Conservation (phyloP, 202 grass and related monocot genomes). For the Zoysia matrella region DNA sequence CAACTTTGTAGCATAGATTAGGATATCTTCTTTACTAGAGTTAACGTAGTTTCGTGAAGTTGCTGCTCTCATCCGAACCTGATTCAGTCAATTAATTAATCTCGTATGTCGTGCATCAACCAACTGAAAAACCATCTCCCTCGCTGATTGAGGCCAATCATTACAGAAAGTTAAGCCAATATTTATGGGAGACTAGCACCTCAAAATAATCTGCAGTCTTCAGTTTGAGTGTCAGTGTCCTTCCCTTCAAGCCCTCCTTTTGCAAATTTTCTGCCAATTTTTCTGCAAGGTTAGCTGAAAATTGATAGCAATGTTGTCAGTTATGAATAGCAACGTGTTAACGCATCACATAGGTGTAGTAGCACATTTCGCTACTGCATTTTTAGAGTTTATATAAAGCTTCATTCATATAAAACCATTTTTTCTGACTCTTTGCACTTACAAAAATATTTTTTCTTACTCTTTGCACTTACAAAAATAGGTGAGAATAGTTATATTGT, state of each 20-base stretch:
- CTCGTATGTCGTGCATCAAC: conserved; percentile 21
- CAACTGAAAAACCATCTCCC: neutral
- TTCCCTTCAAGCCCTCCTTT: too few species aligned
- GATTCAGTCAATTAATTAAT: conserved; percentile 41
- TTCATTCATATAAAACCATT: neutral
- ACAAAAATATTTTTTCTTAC: neutral
- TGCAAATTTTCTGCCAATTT: conserved; percentile 60
- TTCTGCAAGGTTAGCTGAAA: conserved; percentile 75
- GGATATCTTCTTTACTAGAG: conserved; percentile 69
- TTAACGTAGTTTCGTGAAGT: conserved; percentile 72
- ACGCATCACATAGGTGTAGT: neutral
- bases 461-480: conserved; percentile 4
- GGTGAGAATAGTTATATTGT: neutral
- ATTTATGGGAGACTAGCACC: conserved; percentile 46
- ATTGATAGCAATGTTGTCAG: conserved; percentile 35
- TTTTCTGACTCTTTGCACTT: too few species aligned
- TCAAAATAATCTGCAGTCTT: conserved; percentile 85
- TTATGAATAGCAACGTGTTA: conserved; percentile 4
- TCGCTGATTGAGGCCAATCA: neutral
- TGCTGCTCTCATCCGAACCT: conserved; percentile 82
- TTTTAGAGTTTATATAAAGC: neutral
- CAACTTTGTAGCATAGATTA: too few species aligned
- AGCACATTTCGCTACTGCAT: neutral
- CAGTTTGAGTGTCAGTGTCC: conserved; percentile 79
- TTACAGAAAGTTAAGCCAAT: conserved; percentile 30